These are phyloP conservation scores for Colletotrichum incanum DNA, from an alignment of 2,329 filamentous ascomycete genomes.

Conservation along the genomic window DNA sequence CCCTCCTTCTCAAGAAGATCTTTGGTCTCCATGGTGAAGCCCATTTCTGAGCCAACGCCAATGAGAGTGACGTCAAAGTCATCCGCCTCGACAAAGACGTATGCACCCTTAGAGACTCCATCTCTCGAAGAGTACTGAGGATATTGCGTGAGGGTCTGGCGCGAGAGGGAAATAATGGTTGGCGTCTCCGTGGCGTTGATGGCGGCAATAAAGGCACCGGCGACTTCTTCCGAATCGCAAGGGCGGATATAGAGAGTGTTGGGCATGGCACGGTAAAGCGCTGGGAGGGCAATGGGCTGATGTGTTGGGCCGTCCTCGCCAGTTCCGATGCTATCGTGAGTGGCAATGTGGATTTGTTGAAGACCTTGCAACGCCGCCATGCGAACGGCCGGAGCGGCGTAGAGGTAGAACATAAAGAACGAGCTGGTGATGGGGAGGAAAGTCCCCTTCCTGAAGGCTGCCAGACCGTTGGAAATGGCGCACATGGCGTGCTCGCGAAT, in stretches of 20 bases:
- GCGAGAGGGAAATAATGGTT: constrained; percentile 64
- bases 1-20: constrained; percentile 55
- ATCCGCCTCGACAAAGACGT: constrained; percentile 61
- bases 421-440: constrained; percentile 71
- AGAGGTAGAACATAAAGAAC: constrained; percentile 76
- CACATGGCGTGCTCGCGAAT: constrained; percentile 75
- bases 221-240: constrained; percentile 70
- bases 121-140: constrained; percentile 56
- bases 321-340: constrained; percentile 72
- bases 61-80: constrained; percentile 62
- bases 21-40: constrained; percentile 51
- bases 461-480: constrained; percentile 70
- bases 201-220: constrained; percentile 67
- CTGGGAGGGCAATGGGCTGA: constrained; percentile 71
- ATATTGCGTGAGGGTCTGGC: constrained; percentile 60
- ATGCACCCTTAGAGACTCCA: constrained; percentile 60
- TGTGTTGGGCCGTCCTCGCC: constrained; percentile 75
- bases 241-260: constrained; percentile 74
- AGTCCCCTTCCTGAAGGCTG: constrained; percentile 69
- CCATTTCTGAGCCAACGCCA: constrained; percentile 55
- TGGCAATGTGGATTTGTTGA: constrained; percentile 71
- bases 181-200: constrained; percentile 58
- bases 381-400: constrained; percentile 45
- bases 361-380: constrained; percentile 65
- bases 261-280: constrained; percentile 74